Base-by-base conservation (phyloP, 805 yeast genomes). In the Yamadazyma nakazawae region DNA sequence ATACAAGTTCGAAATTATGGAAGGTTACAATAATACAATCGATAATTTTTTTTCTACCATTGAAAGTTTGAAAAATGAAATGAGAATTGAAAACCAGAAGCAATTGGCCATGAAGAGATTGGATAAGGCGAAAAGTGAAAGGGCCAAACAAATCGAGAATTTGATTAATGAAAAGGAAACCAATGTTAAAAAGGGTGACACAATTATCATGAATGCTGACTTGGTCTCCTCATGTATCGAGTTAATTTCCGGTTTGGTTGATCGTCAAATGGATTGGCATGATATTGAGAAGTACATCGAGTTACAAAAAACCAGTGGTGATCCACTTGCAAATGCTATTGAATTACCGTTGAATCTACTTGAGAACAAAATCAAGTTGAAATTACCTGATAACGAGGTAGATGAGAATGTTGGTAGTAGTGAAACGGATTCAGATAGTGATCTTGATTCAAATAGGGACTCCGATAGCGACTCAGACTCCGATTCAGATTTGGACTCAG, bases 181-280 rank as follows among this genome's bases (percentile, higher is more conserved):
- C 1, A 87, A 87, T 55, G 79, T 76, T 51, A 70, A 70, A 46
- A 86, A 83, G 54, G 98, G 96, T 10, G 84, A 81, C 51, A 68
- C 85, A 4, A 82, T 92, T 25, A 84, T 87, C 50, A 68, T 75
- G 32, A 75, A 85, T 60, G 85, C 92, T 4, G 81, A 81, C 24
- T 54, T 79, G 21, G 89, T 91, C 5, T 94, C 85, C 42, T 79
- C 79, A 14, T 89, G 94, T 40, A 84, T 79, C 49, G 63, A 60
- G 7, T 83, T 86, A 2, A 86, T 92, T 4, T 85, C 83, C 48
- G 68, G 72, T 1, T 66, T 89, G 45, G 51, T 90, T 4, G 82
- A 84, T 46, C 94, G 88, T 59, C 91, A 88, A 52, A 88, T 89
- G 88, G 97, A 92, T 61, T 92, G 99, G 99, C 78, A 79, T 37